A percentile compares a stretch with the other conserved stretches of the same genome.
phyloP scores from a whole-genome alignment of 176 grass and related monocot species.

The Aegilops sharonensis region DNA sequence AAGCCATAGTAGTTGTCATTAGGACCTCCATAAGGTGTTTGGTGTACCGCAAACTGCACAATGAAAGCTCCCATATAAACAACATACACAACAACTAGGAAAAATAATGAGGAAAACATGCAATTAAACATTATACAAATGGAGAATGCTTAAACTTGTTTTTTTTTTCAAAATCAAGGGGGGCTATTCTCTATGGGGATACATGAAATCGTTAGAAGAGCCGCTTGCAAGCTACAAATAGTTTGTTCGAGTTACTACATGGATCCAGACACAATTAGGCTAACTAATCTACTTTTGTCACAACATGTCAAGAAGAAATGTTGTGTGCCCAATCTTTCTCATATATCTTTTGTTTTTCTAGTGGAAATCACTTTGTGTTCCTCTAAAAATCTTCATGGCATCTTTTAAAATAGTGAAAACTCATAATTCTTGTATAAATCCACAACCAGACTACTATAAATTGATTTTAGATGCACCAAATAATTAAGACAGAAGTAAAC shows the following conservation, averaged over 20 bases:
- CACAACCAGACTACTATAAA: neutral
- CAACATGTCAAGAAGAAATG: neutral
- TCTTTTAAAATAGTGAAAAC: too few species aligned
- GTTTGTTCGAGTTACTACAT: neutral
- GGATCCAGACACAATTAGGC: neutral
- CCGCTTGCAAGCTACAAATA: neutral
- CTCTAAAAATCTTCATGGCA: too few species aligned
- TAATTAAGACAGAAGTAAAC: neutral
- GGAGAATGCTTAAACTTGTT: neutral
- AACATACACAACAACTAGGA: neutral
- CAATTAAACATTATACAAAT: neutral
- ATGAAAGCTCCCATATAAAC: neutral
- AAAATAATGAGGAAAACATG: neutral
- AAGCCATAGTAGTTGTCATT: neutral
- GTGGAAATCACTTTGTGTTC: too few species aligned
- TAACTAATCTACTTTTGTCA: neutral
- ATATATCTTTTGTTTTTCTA: too few species aligned
- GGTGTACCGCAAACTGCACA: neutral
- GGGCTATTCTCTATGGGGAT: neutral
- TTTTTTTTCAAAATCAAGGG: neutral
- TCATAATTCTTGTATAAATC: too few species aligned
- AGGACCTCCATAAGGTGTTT: neutral
- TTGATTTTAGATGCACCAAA: neutral
- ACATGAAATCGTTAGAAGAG: neutral
- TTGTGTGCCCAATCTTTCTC: too few species aligned